A percentile compares a stretch with the other conserved stretches of the same genome.
phyloP scores from a whole-genome alignment of 257 asterid species.

The Solanum ossicruentum region DNA sequence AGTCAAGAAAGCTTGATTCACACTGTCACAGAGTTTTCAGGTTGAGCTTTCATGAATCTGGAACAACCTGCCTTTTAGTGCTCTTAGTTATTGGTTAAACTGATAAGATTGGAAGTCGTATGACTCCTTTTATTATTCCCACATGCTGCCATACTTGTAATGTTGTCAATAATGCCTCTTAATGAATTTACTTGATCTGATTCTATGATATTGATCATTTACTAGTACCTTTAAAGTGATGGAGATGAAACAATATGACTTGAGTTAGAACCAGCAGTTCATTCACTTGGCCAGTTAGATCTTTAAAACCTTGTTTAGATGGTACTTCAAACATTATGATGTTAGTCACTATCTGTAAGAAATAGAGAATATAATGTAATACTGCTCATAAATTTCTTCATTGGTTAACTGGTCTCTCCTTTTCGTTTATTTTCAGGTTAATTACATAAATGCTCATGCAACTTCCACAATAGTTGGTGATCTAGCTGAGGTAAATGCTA shows the following conservation, averaged over 20 bases:
- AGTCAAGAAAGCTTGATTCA: background rate
- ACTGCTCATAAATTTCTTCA: background rate
- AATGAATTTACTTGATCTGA: background rate
- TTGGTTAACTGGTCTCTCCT: background rate
- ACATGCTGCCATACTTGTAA: background rate
- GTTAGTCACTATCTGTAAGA: background rate
- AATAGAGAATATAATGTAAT: background rate
- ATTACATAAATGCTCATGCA: slow-evolving; percentile 92
- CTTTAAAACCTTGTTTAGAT: background rate
- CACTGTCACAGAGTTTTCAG: background rate
- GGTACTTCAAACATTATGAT: background rate
- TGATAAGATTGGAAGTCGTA: background rate
- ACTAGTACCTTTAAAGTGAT: background rate
- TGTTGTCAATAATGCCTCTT: background rate
- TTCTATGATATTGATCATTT: background rate
- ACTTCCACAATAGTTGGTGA: slow-evolving; percentile 92
- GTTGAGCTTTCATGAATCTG: background rate
- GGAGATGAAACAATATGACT: background rate
- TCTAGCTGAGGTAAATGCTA: slow-evolving; percentile 82
- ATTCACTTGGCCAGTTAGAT: background rate
- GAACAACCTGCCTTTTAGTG: background rate
- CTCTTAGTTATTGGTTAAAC: background rate
- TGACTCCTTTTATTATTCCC: background rate
- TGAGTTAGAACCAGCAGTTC: background rate
- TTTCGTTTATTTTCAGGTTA: slow-evolving; percentile 43